phyloP scores from a whole-genome alignment of 83 land plant genomes.

The Picea engelmannii region DNA sequence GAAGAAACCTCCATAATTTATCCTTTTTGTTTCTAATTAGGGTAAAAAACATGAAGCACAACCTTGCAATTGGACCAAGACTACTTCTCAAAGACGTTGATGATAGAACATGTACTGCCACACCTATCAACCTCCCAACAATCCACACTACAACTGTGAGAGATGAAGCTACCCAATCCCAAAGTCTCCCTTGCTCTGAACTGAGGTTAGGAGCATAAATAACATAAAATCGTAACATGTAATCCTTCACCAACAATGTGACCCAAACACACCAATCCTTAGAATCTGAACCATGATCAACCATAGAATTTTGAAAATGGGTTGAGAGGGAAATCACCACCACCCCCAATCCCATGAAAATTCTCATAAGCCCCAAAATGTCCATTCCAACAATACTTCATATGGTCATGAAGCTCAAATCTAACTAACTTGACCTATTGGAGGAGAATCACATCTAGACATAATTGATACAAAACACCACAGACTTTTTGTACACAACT shows the following conservation, averaged over 20 bases:
- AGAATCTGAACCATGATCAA: too few species aligned
- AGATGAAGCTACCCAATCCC: not conserved
- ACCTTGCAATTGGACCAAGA: not conserved
- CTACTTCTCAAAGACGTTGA: not conserved
- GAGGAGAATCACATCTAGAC: too few species aligned
- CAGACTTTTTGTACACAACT: too few species aligned
- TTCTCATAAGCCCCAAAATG: too few species aligned
- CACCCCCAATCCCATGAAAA: too few species aligned
- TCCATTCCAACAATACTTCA: too few species aligned
- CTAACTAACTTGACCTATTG: too few species aligned
- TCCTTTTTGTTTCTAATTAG: not conserved
- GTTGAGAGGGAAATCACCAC: too few species aligned
- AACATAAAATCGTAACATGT: not conserved
- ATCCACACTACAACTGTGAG: not conserved
- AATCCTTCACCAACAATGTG: not conserved
- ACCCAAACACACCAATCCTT: too few species aligned
- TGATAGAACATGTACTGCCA: not conserved
- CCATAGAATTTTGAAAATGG: too few species aligned
- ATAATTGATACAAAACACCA: too few species aligned
- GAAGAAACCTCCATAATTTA: not conserved
- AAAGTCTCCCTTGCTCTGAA: not conserved
- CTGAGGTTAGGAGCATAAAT: not conserved
- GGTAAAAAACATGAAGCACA: not conserved
- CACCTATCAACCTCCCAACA: not conserved
- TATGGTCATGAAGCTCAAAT: too few species aligned